These are phyloP conservation scores for Phylloporus sp. DNA, from an alignment of 1,284 basidiomycete genomes.

Conservation along the genomic window DNA sequence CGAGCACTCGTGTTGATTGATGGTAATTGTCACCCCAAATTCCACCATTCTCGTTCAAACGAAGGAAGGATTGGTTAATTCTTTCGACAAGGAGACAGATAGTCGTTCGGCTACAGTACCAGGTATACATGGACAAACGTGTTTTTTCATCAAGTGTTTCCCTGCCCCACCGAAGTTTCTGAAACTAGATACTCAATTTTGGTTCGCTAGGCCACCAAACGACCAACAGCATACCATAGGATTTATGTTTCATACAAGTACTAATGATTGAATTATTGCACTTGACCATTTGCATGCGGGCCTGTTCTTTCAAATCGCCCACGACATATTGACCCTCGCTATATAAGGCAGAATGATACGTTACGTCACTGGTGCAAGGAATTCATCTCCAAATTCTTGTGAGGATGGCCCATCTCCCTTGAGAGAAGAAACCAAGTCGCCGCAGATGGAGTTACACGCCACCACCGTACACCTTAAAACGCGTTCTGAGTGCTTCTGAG, in stretches of 20 bases:
- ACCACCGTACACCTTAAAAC: slow-evolving; percentile 14
- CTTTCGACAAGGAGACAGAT: slow-evolving; percentile 20
- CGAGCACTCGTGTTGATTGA: slow-evolving; percentile 17
- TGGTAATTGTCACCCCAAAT: slow-evolving; percentile 17
- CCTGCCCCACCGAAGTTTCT: slow-evolving; percentile 9
- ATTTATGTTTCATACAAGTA: background rate
- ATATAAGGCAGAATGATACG: background rate
- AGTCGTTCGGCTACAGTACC: slow-evolving; percentile 6
- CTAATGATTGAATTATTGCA: background rate
- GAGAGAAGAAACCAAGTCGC: slow-evolving; percentile 24
- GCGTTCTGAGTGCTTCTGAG: slow-evolving; percentile 10
- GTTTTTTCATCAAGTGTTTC: background rate
- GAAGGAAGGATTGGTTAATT: slow-evolving; percentile 16
- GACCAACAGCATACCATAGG: background rate
- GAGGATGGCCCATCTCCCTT: slow-evolving; percentile 20
- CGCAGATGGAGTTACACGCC: slow-evolving; percentile 23
- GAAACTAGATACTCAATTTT: slow-evolving; percentile 7
- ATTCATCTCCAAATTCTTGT: slow-evolving; percentile 15
- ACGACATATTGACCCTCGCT: background rate
- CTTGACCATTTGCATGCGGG: background rate
- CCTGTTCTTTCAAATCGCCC: background rate
- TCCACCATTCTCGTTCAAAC: slow-evolving; percentile 6
- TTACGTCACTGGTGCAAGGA: slow-evolving; percentile 27
- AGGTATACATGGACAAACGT: slow-evolving; percentile 8
- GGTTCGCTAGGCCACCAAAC: background rate